Evolutionary conservation across 2,329 filamentous ascomycete species (phyloP), one percentile per base, ranked within the genome.

Genomic region (Aspergillus versicolor): DNA sequence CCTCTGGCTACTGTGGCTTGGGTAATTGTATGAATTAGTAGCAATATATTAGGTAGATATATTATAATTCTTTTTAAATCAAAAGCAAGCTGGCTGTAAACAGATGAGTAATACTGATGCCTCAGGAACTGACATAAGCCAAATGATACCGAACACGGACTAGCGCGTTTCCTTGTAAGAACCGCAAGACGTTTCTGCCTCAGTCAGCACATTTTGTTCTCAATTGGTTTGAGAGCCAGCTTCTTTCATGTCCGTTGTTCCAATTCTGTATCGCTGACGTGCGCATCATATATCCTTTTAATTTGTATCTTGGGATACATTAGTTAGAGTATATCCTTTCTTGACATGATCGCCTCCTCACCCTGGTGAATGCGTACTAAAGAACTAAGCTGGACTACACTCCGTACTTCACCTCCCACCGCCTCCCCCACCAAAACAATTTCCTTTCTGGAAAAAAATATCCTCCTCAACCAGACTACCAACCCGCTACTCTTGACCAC

Each of bases 1-100:
- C 27, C 59, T 59, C 63, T 63, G 59, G 63, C 67, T 67, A 69
- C 60, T 63, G 50, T 63, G 48, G 41, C 19, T 52, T 53, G 54
- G 45, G 45, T 50, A 51, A 57, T 40, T 43, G 41, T 54, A 57
- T 59, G 21, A 9, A 32, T 38, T 44, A 38, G 38, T 59, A 44
- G 32, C 19, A 21, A 38, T 49, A 42, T 17, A 47, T 32, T 45
- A 45, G 40, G 17, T 40, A 53, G 49, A 46, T 52, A 51, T 34
- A 15, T 27, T 38, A 17, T 50, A 19, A 42, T 48, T 46, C 11
- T 42, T 32, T 45, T 11, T 8, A 43, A 9, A 41, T n/a, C 9
- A 9, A 8, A 43, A 12, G 17, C 21, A 43, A 12, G 17, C 21
- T 22, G 12, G 21, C 13, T 27, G 11, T 40, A 21, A 37, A 15